These are phyloP conservation scores for Planoprotostelium fungivorum DNA, from an alignment of 78 protist species.

Conservation along the genomic window DNA sequence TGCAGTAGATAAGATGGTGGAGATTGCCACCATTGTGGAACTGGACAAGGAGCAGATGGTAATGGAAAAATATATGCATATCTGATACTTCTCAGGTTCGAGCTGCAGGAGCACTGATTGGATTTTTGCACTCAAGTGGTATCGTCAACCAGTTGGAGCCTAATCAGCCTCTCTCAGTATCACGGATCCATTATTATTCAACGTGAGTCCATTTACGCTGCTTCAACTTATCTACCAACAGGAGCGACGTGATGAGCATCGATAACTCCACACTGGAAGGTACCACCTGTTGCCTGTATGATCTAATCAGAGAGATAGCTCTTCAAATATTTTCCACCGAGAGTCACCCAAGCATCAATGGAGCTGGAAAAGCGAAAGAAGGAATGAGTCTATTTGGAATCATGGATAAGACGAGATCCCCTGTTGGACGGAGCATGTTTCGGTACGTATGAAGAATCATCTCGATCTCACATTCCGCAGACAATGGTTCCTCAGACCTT, in stretches of 20 bases:
- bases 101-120: background rate
- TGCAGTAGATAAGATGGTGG: background rate
- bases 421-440: background rate
- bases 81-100: background rate
- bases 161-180: background rate
- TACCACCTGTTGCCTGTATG: background rate
- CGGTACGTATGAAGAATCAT: background rate
- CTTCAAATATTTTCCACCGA: background rate
- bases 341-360: background rate
- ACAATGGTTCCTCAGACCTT: background rate
- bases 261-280: background rate
- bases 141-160: background rate
- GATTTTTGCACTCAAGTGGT: background rate
- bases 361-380: background rate
- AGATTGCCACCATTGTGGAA: background rate
- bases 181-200: background rate
- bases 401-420: background rate
- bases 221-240: background rate
- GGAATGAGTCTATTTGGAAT: background rate
- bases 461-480: background rate
- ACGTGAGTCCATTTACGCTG: background rate
- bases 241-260: background rate
- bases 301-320: background rate
- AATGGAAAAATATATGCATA: too few species aligned
- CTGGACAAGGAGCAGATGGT: background rate